These are phyloP conservation scores for Brasilioporus rufonigricans DNA, from an alignment of 768 basidiomycete species.

Conservation along the genomic window DNA sequence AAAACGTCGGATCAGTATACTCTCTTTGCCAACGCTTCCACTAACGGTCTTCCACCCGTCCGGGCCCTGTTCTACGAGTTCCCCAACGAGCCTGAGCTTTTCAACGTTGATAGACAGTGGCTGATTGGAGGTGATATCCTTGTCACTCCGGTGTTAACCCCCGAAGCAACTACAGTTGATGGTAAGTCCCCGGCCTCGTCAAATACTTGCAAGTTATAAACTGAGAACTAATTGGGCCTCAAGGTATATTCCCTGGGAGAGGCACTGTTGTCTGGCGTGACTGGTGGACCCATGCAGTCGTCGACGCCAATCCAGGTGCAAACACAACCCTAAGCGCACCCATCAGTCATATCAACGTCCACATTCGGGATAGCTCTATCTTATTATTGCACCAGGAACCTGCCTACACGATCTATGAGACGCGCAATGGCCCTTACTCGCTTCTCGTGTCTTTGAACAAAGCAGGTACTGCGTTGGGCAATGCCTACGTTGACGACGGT, in stretches of 20 bases:
- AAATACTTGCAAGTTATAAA: not conserved
- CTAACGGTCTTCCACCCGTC: slow-evolving; percentile 64
- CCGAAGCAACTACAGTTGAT: slow-evolving; percentile 65
- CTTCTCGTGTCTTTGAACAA: slow-evolving; percentile 56
- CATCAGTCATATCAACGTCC: slow-evolving; percentile 73
- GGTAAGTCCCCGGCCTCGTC: slow-evolving; percentile 37
- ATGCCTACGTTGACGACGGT: slow-evolving; percentile 71
- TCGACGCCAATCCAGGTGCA: slow-evolving; percentile 40
- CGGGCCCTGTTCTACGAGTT: slow-evolving; percentile 80
- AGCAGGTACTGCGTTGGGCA: slow-evolving; percentile 52
- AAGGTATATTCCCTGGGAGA: slow-evolving; percentile 66
- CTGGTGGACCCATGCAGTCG: slow-evolving; percentile 65
- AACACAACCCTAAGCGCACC: slow-evolving; percentile 60
- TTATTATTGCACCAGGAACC: slow-evolving; percentile 62
- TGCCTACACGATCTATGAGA: slow-evolving; percentile 67
- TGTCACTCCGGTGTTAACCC: slow-evolving; percentile 71
- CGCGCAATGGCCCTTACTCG: slow-evolving; percentile 57
- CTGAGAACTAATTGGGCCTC: not conserved
- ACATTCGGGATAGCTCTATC: slow-evolving; percentile 67
- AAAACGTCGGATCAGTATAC: slow-evolving; percentile 52
- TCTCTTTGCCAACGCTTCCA: slow-evolving; percentile 67
- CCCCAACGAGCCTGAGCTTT: slow-evolving; percentile 64
- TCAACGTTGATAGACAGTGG: slow-evolving; percentile 65
- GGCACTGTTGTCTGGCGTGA: slow-evolving; percentile 63
- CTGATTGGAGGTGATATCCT: slow-evolving; percentile 68